A percentile compares a stretch with the other conserved stretches of the same genome.
phyloP scores from a whole-genome alignment of 2,329 filamentous ascomycete genomes.

The Xylaria sp. region DNA sequence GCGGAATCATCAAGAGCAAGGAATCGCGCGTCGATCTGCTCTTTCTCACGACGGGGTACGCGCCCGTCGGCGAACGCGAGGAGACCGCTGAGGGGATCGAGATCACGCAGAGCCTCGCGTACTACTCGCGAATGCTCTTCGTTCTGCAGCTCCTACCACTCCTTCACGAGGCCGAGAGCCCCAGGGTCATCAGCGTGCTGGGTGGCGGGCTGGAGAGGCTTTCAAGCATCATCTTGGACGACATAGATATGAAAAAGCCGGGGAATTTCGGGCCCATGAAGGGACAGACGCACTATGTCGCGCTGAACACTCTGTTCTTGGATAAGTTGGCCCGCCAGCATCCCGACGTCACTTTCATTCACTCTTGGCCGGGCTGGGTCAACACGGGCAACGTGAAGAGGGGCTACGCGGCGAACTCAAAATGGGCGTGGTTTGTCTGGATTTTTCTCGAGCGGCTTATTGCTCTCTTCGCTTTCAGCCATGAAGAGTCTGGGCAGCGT shows the following conservation, averaged over 20 bases:
- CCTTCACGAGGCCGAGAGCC: constrained; percentile 46
- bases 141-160: constrained; percentile 55
- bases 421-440: constrained; percentile 49
- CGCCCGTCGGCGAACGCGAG: constrained; percentile 53
- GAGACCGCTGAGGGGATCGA: constrained; percentile 58
- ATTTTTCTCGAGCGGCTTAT: constrained; percentile 51
- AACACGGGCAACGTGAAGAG: constrained; percentile 52
- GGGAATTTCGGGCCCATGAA: constrained; percentile 48
- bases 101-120: constrained; percentile 54
- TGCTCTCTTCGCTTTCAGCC: constrained; percentile 43
- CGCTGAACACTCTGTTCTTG: constrained; percentile 48
- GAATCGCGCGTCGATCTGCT: constrained; percentile 57
- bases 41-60: constrained; percentile 59
- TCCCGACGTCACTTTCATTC: constrained; percentile 30
- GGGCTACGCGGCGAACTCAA: constrained; percentile 44
- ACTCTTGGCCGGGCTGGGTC: constrained; percentile 53
- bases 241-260: constrained; percentile 51
- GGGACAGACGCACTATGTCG: constrained; percentile 49
- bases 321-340: constrained; percentile 28
- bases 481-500: constrained; percentile 52
- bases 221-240: constrained; percentile 48
- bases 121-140: constrained; percentile 59
- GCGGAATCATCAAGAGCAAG: constrained; percentile 52
- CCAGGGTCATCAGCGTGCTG: constrained; percentile 52
- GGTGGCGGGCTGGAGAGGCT: constrained; percentile 50